Base-by-base conservation (phyloP, 495 filamentous ascomycete species). In the Tetracladium setigerum region DNA sequence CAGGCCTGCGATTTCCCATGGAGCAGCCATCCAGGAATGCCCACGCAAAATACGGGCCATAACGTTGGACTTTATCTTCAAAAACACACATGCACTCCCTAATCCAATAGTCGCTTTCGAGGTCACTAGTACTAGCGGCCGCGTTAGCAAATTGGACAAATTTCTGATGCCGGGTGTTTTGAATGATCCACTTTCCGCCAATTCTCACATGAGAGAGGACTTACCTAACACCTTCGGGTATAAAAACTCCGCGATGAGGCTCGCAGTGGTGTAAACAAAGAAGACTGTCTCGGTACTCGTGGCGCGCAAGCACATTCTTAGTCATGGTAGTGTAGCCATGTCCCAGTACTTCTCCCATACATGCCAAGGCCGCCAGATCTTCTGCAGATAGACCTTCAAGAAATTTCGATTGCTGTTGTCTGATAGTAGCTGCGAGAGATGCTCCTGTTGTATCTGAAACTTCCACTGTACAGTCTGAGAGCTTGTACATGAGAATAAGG, bases 71-170 rank as follows among this genome's bases (percentile, higher is more conserved):
- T 4, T 40, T 18, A 22, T 59, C 52, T 30, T 59, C 56, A 19
- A 59, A 55, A 1, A 59, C 52, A 34, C 52, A 55, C 46, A 50
- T 53, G 12, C 49, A 48, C 37, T 59, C 56, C 4, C 51, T 41
- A 5, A 58, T 40, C 44, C 43, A 52, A 16, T 54, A 36, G 16
- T 42, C 44, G 18, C 16, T 47, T 5, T 19, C 31, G 2, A 47
- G 13, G 8, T 51, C 53, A n/a, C 44, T 15, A 27, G 22, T 27
- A 27, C 22, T 27, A 27, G 7, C 3, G 7, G 7, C 7, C 22
- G 22, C 7, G 22, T 27, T 27, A 27, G 22, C 7, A 27, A 27
- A 27, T 27, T 27, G 22, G n/a, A n/a, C n/a, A 27, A 3, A 7
- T 27, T 3, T 27, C 22, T 3, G 22, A 27, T 27, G 22, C n/a